These are phyloP conservation scores for Tulasnella sp. DNA, from an alignment of 768 basidiomycete genomes.

Conservation along the genomic window DNA sequence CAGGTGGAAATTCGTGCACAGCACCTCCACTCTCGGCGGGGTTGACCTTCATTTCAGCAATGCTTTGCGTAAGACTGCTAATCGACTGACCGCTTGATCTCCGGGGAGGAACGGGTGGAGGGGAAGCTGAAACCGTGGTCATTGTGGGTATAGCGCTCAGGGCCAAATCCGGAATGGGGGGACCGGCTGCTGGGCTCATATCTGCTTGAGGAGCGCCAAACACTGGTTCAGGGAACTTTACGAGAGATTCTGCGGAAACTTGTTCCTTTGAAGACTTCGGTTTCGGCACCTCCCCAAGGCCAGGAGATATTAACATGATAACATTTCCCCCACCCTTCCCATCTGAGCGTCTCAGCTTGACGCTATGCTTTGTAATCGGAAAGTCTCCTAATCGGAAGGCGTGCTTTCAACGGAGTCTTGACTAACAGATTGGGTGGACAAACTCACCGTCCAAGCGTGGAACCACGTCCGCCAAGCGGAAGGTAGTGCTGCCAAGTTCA, in stretches of 20 bases:
- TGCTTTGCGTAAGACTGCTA: background rate
- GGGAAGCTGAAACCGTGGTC: background rate
- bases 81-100: background rate
- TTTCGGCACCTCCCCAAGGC: background rate
- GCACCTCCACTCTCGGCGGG: background rate
- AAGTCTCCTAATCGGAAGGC: constrained; percentile 1
- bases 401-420: background rate
- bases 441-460: background rate
- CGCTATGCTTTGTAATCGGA: background rate
- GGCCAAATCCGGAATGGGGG: background rate
- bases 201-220: background rate
- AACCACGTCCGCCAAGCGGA: constrained; percentile 6
- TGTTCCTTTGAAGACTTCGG: background rate
- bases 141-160: background rate
- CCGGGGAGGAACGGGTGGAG: background rate
- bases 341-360: constrained; percentile 7
- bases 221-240: background rate
- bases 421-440: too few relatives aligned
- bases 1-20: background rate
- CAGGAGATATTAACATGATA: background rate
- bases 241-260: background rate
- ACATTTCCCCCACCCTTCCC: background rate
- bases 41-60: background rate
- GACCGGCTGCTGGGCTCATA: background rate
- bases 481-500: background rate